Percentiles rank a stretch among this genome's conserved stretches.
Evolutionary conservation across 2,329 filamentous ascomycete genomes (phyloP).

Genomic region (Fusarium musae): DNA sequence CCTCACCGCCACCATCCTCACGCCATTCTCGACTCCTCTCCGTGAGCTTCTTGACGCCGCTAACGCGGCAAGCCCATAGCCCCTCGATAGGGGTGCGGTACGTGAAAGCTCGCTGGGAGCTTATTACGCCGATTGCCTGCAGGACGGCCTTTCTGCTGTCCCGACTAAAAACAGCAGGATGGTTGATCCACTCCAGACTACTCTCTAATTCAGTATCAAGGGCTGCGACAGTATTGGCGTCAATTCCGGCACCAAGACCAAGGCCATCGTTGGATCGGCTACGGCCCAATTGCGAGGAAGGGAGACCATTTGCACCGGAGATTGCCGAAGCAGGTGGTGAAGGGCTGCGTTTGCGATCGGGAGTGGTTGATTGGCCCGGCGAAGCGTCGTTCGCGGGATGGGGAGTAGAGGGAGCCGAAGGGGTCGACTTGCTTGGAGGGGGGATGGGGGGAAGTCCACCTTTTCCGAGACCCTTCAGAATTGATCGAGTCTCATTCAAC

Average conservation of each 20-base stretch:
- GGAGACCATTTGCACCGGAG: constrained; percentile 53
- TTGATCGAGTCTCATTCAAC: constrained; percentile 91
- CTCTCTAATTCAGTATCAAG: constrained; percentile 92
- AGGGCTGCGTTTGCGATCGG: constrained; percentile 66
- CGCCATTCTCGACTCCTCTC: constrained; percentile 92
- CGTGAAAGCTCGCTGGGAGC: constrained; percentile 91
- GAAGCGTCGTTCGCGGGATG: constrained; percentile 58
- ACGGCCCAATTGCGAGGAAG: constrained; percentile 58
- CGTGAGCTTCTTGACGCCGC: constrained; percentile 82
- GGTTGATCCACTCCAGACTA: constrained; percentile 96
- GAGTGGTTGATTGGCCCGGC: constrained; percentile 57
- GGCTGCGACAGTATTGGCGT: constrained; percentile 81
- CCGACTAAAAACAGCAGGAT: constrained; percentile 92
- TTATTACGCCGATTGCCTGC: constrained; percentile 96
- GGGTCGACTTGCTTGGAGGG: constrained; percentile 59
- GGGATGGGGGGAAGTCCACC: constrained; percentile 92
- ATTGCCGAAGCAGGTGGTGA: constrained; percentile 63
- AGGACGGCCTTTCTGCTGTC: constrained; percentile 96
- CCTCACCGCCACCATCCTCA: constrained; percentile 82
- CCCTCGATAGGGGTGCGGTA: constrained; percentile 91
- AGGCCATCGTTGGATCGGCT: constrained; percentile 68
- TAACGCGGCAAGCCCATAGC: constrained; percentile 86
- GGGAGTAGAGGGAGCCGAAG: constrained; percentile 58
- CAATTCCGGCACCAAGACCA: constrained; percentile 78
- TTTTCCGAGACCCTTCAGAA: constrained; percentile 95